A percentile compares a stretch with the other conserved stretches of the same genome.
Evolutionary conservation across 768 basidiomycete genomes (phyloP).

Genomic region (Vishniacozyma victoriae): DNA sequence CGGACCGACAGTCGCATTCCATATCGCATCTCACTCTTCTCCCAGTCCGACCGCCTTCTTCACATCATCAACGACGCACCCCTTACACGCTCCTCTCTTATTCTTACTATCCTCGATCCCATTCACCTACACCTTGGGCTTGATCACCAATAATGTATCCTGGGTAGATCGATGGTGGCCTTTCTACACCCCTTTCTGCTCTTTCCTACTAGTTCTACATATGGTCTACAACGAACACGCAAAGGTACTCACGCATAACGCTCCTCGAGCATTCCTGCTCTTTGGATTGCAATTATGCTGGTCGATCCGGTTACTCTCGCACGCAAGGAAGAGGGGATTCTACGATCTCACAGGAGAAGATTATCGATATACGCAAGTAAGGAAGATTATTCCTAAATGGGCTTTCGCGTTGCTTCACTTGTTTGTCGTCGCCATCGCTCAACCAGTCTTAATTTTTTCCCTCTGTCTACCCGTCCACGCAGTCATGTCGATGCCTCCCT

Average conservation of each 20-base stretch:
- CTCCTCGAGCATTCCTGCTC: constrained; percentile 63
- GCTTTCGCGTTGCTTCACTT: constrained; percentile 63
- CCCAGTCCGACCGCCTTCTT: constrained; percentile 18
- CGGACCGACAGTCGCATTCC: constrained; percentile 9
- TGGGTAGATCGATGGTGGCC: constrained; percentile 63
- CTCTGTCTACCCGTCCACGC: constrained; percentile 50
- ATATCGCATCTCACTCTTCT: constrained; percentile 13
- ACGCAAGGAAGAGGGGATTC: constrained; percentile 73
- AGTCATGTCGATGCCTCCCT: constrained; percentile 42
- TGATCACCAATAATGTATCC: constrained; percentile 38
- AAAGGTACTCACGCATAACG: constrained; percentile 60
- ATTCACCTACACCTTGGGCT: constrained; percentile 27
- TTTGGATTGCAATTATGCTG: constrained; percentile 52
- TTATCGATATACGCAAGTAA: constrained; percentile 81
- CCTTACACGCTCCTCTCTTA: constrained; percentile 28
- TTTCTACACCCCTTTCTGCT: constrained; percentile 68
- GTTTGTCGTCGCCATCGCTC: constrained; percentile 68
- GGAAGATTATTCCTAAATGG: constrained; percentile 55
- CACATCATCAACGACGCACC: constrained; percentile 20
- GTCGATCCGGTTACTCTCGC: constrained; percentile 60
- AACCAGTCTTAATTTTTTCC: constrained; percentile 72
- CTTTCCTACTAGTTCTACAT: constrained; percentile 70
- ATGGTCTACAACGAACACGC: constrained; percentile 52
- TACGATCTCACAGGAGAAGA: constrained; percentile 60
- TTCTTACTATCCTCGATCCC: constrained; percentile 19